A percentile compares a stretch with the other conserved stretches of the same genome.
Conservation (phyloP, 2,329 filamentous ascomycete species). For the Mollisiaceae sp. region DNA sequence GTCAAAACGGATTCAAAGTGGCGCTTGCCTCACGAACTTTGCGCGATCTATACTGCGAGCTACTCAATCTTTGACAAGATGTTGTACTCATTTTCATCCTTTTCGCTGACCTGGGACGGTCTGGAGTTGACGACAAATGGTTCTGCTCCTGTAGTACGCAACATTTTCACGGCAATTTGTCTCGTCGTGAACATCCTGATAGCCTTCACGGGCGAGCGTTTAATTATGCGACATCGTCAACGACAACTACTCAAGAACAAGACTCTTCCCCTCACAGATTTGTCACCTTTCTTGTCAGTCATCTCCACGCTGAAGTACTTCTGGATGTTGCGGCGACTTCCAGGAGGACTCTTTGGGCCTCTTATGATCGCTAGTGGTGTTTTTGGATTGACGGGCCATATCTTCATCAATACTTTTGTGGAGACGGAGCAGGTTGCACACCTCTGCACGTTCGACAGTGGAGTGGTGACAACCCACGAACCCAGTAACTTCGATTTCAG, state of each 20-base stretch:
- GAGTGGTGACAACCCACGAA: not conserved
- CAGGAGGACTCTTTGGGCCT: constrained; percentile 20
- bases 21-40: not conserved
- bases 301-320: constrained; percentile 4
- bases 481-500: too few relatives aligned
- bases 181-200: constrained; percentile 17
- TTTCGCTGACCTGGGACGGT: not conserved
- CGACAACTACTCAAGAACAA: constrained; percentile 16
- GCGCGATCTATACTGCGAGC: not conserved
- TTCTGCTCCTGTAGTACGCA: not conserved
- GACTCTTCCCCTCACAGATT: constrained; percentile 15
- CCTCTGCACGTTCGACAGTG: not conserved
- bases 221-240: constrained; percentile 22
- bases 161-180: constrained; percentile 21
- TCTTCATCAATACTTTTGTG: constrained; percentile 20
- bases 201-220: constrained; percentile 16
- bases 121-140: not conserved
- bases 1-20: too few relatives aligned
- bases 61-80: not conserved
- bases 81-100: not conserved
- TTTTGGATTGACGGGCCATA: constrained; percentile 14
- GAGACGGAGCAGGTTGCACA: not conserved
- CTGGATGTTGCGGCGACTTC: constrained; percentile 13
- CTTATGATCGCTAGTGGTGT: constrained; percentile 22
- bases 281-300: constrained; percentile 22